These are phyloP conservation scores for Scytalidium sp. DNA, from an alignment of 2,329 filamentous ascomycete genomes.

Conservation along the genomic window DNA sequence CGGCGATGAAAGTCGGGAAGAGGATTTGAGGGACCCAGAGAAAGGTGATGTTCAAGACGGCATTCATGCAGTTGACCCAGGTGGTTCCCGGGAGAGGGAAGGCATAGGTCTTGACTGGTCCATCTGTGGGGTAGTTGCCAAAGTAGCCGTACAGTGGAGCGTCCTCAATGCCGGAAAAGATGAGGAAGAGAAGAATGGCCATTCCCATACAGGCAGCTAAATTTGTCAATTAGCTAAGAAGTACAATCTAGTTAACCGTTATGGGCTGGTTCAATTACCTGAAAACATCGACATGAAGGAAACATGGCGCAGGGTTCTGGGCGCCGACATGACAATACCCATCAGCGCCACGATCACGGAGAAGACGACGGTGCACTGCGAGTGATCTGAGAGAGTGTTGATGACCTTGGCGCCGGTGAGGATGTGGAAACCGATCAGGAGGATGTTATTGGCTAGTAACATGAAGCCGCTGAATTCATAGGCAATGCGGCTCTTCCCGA, in stretches of 20 bases:
- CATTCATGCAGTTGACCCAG: conserved; percentile 46
- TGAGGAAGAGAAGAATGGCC: conserved; percentile 45
- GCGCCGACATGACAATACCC: conserved; percentile 43
- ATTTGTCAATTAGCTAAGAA: too few species aligned
- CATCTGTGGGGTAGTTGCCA: conserved; percentile 40
- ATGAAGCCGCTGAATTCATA: conserved; percentile 44
- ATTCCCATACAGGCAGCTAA: conserved; percentile 45
- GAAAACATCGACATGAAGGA: conserved; percentile 50
- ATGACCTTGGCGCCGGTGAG: conserved; percentile 46
- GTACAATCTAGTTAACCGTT: not conserved
- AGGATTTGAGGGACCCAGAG: conserved; percentile 49
- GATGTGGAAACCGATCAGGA: conserved; percentile 48
- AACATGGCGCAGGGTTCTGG: conserved; percentile 42
- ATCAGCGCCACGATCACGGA: conserved; percentile 42
- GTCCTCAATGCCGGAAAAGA: conserved; percentile 44
- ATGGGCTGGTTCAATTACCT: conserved; percentile 14
- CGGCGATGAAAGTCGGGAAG: conserved; percentile 48
- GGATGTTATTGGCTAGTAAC: conserved; percentile 49
- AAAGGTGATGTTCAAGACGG: conserved; percentile 46
- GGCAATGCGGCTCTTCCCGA: conserved; percentile 38
- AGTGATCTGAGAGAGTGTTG: conserved; percentile 46
- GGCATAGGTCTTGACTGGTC: conserved; percentile 42
- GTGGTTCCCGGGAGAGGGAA: conserved; percentile 43
- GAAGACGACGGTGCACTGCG: conserved; percentile 45
- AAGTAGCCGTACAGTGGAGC: conserved; percentile 42